Evolutionary conservation across 1,139 yeast genomes (phyloP), one percentile per base, ranked within the genome.

Genomic region (Entelexis paramagnoliae): DNA sequence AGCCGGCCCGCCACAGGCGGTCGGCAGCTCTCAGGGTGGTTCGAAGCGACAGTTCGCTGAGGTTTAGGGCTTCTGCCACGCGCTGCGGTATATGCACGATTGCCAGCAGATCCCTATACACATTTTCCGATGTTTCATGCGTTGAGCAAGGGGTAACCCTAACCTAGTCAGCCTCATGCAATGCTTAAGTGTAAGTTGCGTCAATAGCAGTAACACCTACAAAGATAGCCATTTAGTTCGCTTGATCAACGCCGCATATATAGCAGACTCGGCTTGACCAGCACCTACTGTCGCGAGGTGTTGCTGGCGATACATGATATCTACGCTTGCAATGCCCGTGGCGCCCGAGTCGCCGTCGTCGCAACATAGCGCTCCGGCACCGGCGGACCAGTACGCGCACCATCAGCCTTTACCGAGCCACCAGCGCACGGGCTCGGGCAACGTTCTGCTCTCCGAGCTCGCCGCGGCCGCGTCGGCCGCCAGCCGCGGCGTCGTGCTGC

Each of bases 401-500:
- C 45, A 29, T 5, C 13, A 17, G 17, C 45, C 33, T 8, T 16
- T 39, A 14, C 45, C 10, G 34, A 26, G 19, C 24, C 38, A 41
- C 33, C 34, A 29, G 26, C n/a, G 34, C 16, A 19, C 45, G 5
- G 16, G 20, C 46, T 20, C 46, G 19, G 46, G 46, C 26, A 42
- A 44, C 16, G 47, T 44, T 4, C 32, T 44, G 20, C 36, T 44
- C 14, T 24, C 49, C 10, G 49, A 38, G 39, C 29, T 46, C 6
- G 49, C 49, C 22, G 44, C 45, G 4, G 49, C 45, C 2, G 49
- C 49, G 30, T 46, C 49, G 28, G 49, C 44, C 4, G 49, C 49
- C 13, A 32, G 40, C 32, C 28, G 44, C 28, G 44, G 43, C 26
- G 24, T 39, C 19, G 45, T 46, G 10, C 44, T 38, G 28, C 44